Conservation (phyloP, 495 filamentous ascomycete species). For the Penicillium robsamsonii region DNA sequence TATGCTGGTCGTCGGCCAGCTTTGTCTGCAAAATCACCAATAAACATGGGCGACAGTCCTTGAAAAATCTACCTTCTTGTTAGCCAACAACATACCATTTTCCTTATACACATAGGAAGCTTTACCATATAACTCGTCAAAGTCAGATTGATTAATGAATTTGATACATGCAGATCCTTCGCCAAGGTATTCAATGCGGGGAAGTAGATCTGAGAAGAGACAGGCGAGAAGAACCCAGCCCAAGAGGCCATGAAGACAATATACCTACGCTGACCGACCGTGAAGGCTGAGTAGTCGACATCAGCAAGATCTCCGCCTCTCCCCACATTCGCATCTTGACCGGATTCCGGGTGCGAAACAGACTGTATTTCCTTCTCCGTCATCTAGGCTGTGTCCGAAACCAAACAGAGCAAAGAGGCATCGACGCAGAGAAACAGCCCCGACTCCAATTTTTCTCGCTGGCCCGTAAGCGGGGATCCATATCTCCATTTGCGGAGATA, state of each 20-base stretch:
- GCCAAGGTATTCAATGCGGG: constrained; percentile 65
- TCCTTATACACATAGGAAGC: not conserved
- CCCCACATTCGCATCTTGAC: constrained; percentile 10
- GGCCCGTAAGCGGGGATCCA: constrained; percentile 5
- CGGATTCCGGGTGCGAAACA: constrained; percentile 8
- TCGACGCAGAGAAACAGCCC: not conserved
- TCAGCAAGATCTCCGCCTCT: constrained; percentile 10
- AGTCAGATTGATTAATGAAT: constrained; percentile 65
- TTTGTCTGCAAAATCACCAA: constrained; percentile 48
- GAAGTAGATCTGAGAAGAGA: constrained; percentile 74
- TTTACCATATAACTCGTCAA: constrained; percentile 62
- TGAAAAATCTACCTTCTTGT: constrained; percentile 41
- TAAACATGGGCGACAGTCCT: constrained; percentile 50
- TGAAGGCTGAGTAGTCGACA: constrained; percentile 32
- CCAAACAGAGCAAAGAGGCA: not conserved
- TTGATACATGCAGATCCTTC: constrained; percentile 56
- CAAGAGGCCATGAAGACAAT: constrained; percentile 62
- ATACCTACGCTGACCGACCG: constrained; percentile 22
- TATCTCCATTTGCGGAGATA: constrained; percentile 13
- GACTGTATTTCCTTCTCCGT: constrained; percentile 3
- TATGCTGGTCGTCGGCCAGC: constrained; percentile 49
- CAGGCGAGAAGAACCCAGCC: constrained; percentile 66
- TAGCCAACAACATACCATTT: not conserved
- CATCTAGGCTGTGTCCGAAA: constrained; percentile 1
- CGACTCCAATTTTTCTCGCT: constrained; percentile 1